Percentiles rank a stretch among this genome's conserved stretches.
These are phyloP conservation scores for Cladorrhinum sp. DNA, from an alignment of 2,329 filamentous ascomycete species.

Conservation along the genomic window DNA sequence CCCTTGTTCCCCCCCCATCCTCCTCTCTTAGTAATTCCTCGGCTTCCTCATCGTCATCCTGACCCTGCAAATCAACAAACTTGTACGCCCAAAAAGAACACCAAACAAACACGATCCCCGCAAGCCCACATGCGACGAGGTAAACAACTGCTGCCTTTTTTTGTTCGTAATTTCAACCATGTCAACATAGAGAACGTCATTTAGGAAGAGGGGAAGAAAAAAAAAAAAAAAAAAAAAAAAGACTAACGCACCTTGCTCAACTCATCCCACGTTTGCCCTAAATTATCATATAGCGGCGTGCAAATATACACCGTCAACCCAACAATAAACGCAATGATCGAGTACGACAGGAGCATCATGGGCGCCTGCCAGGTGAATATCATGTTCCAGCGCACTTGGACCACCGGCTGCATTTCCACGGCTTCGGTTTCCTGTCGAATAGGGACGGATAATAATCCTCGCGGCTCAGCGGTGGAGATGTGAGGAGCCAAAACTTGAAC, in stretches of 20 bases:
- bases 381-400: conserved; percentile 31
- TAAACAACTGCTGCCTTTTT: conserved; percentile 16
- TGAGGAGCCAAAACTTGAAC: no score
- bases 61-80: conserved; percentile 22
- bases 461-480: no score
- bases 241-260: conserved; percentile 25
- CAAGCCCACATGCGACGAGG: conserved; percentile 24
- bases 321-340: conserved; percentile 26
- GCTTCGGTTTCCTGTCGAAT: no score
- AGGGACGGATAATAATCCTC: no score
- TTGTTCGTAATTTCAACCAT: no score
- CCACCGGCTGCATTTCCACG: conserved; percentile 14
- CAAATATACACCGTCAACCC: conserved; percentile 27
- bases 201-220: no score
- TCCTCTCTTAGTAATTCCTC: not conserved
- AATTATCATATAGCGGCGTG: conserved; percentile 26
- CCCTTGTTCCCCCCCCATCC: no score
- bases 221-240: no score
- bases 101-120: conserved; percentile 25
- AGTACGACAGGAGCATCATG: conserved; percentile 31
- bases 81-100: conserved; percentile 32
- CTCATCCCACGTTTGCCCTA: conserved; percentile 10
- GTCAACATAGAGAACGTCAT: no score
- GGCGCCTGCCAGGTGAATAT: conserved; percentile 32
- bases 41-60: not conserved